A percentile compares a stretch with the other conserved stretches of the same genome.
These are phyloP conservation scores for Tillandsia fasciculata DNA, from an alignment of 176 grass and related monocot genomes.

Conservation along the genomic window DNA sequence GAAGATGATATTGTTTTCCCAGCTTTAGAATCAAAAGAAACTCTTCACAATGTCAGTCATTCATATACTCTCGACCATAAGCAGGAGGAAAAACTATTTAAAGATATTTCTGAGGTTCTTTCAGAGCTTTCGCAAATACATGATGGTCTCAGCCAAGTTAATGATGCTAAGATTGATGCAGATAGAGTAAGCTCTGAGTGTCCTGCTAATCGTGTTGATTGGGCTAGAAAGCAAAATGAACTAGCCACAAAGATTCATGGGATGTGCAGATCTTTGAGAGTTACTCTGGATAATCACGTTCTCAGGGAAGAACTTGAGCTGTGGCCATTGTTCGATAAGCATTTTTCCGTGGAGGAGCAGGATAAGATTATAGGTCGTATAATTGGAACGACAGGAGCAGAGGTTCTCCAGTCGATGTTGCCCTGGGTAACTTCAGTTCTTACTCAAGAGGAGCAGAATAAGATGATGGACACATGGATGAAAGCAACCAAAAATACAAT, in stretches of 20 bases:
- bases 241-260: conserved; percentile 75
- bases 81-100: conserved; percentile 77
- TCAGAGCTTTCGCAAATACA: conserved; percentile 49
- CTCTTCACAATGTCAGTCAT: conserved; percentile 81
- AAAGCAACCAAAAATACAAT: conserved; percentile 76
- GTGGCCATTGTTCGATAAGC: conserved; percentile 87
- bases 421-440: conserved; percentile 86
- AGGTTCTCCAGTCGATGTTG: conserved; percentile 93
- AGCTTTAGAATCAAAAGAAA: conserved; percentile 83
- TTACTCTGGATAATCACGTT: conserved; percentile 82
- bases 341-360: conserved; percentile 83
- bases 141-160: conserved; percentile 24
- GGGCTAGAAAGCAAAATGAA: conserved; percentile 49
- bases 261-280: conserved; percentile 76
- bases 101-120: conserved; percentile 55
- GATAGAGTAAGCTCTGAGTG: conserved; percentile 8
- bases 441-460: conserved; percentile 69
- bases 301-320: conserved; percentile 76
- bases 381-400: conserved; percentile 88
- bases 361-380: conserved; percentile 85
- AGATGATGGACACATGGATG: conserved; percentile 77
- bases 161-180: conserved; percentile 2
- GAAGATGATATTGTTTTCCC: conserved; percentile 91
- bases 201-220: conserved; percentile 32
- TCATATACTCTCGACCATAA: conserved; percentile 93